Evolutionary conservation across 768 basidiomycete species (phyloP).

Genomic region (Pisolithus tinctorius): DNA sequence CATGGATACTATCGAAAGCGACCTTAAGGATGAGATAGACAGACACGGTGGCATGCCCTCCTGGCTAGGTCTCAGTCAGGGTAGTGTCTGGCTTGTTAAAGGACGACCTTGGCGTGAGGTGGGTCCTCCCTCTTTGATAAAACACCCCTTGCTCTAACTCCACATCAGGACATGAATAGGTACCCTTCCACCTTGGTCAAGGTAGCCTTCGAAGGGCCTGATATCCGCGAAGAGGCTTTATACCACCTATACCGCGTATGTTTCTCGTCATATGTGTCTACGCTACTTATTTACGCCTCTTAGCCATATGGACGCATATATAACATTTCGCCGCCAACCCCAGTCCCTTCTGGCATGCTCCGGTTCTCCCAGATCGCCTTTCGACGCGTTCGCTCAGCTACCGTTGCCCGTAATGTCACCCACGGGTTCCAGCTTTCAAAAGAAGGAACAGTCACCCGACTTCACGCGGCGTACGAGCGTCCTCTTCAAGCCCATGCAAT

Average conservation of each 20-base stretch:
- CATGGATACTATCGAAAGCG: constrained; percentile 41
- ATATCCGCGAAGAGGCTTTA: constrained; percentile 71
- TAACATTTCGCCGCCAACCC: constrained; percentile 53
- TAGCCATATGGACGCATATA: constrained; percentile 80
- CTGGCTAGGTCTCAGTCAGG: constrained; percentile 49
- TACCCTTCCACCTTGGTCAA: constrained; percentile 69
- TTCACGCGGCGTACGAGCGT: constrained; percentile 54
- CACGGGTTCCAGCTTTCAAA: constrained; percentile 48
- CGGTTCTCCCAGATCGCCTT: constrained; percentile 64
- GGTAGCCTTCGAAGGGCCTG: constrained; percentile 86
- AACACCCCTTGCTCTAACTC: not conserved
- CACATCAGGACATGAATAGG: constrained; percentile 70
- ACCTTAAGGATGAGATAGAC: constrained; percentile 37
- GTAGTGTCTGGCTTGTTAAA: constrained; percentile 64
- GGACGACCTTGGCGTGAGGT: constrained; percentile 83
- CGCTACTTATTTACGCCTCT: not conserved
- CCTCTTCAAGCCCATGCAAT: constrained; percentile 62
- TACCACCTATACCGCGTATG: constrained; percentile 75
- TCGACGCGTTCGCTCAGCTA: constrained; percentile 56
- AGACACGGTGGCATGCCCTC: constrained; percentile 54
- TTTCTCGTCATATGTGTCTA: constrained; percentile 3
- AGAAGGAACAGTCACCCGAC: constrained; percentile 28
- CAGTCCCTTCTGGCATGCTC: constrained; percentile 57
- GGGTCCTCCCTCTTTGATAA: constrained; percentile 5
- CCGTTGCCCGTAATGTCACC: constrained; percentile 76